Conservation (phyloP, 2,329 filamentous ascomycete genomes). For the Fusarium avenaceum region DNA sequence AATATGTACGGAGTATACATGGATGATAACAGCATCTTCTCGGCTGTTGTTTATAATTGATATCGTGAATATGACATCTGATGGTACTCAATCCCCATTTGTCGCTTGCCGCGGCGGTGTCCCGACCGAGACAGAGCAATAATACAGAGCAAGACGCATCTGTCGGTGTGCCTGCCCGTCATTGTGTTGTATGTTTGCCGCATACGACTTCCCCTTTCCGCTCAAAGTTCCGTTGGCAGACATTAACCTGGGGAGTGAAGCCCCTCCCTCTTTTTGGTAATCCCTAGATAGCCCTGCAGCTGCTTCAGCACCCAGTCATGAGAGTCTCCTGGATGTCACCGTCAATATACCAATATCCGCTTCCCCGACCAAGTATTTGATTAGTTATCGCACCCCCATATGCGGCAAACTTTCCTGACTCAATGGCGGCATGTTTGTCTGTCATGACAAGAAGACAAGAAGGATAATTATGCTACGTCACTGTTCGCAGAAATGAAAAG, state of each 20-base stretch:
- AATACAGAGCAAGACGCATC: slow-evolving; percentile 11
- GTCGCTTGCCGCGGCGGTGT: slow-evolving; percentile 35
- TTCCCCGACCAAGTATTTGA: slow-evolving; percentile 33
- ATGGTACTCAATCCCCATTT: slow-evolving; percentile 19
- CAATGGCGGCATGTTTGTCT: slow-evolving; percentile 16
- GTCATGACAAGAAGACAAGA: slow-evolving; percentile 8
- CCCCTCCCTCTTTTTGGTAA: slow-evolving; percentile 33
- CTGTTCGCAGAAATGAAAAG: slow-evolving; percentile 1
- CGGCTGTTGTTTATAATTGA: slow-evolving; percentile 34
- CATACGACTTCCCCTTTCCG: slow-evolving; percentile 36
- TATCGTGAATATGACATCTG: slow-evolving; percentile 35
- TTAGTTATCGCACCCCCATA: slow-evolving; percentile 28
- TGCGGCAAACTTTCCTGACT: slow-evolving; percentile 42
- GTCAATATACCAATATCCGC: slow-evolving; percentile 30
- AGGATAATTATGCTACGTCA: slow-evolving; percentile 24
- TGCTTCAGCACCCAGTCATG: slow-evolving; percentile 36
- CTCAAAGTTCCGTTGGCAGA: slow-evolving; percentile 24
- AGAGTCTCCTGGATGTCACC: slow-evolving; percentile 42
- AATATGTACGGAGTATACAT: not conserved
- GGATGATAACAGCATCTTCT: slow-evolving; percentile 21
- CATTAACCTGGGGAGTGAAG: slow-evolving; percentile 13
- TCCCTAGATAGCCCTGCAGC: slow-evolving; percentile 25
- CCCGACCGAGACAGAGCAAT: slow-evolving; percentile 34
- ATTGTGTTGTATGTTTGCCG: slow-evolving; percentile 33
- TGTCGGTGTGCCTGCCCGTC: slow-evolving; percentile 33